Base-by-base conservation (phyloP, 768 basidiomycete genomes). In the Rhodotorula graminis region DNA sequence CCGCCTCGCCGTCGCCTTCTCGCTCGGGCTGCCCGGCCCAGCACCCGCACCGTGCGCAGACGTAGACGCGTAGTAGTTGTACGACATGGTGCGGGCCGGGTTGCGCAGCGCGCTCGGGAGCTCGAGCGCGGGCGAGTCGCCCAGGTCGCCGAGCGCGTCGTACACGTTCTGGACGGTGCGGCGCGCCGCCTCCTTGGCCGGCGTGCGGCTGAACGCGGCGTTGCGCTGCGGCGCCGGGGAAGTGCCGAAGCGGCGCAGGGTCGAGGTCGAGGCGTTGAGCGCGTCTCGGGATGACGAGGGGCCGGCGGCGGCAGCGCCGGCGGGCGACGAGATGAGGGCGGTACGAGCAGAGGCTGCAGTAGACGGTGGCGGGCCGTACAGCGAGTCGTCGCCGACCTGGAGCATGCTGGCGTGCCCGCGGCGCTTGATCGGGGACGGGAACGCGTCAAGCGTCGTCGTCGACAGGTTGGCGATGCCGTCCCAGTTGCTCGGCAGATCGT, bases 401-500 rank as follows among this genome's bases (percentile, higher is more conserved):
- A 37, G 37, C 37, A 64, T 7, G 50, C 50, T 52, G 7, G 25
- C 50, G 25, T 52, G 7, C 65, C 46, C 84, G 66, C 79, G 82
- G 29, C 85, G 85, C 27, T 86, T 86, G 31, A 82, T 77, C 27
- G 85, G 81, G 42, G 84, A 83, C 12, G 87, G 77, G 64, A 73
- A 79, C 1, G 77, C 80, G 77, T 61, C 81, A 69, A 64, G 80
- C 68, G 52, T 78, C 76, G 61, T 84, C 70, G 86, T 86, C 27
- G 85, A 84, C 7, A 91, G 84, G 80, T 94, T 86, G 47, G 91
- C 88, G 47, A 92, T 81, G 18, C 90, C 90, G 77, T 85, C 85
- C 89, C 90, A 91, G 25, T 87, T 81, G 18, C 82, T 80, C 5
- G 87, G 85, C 12, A 82, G 81, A 61, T 85, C 83, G 8, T 84